These are phyloP conservation scores for Mollisia scopiformis DNA, from an alignment of 2,329 filamentous ascomycete genomes.

Conservation along the genomic window DNA sequence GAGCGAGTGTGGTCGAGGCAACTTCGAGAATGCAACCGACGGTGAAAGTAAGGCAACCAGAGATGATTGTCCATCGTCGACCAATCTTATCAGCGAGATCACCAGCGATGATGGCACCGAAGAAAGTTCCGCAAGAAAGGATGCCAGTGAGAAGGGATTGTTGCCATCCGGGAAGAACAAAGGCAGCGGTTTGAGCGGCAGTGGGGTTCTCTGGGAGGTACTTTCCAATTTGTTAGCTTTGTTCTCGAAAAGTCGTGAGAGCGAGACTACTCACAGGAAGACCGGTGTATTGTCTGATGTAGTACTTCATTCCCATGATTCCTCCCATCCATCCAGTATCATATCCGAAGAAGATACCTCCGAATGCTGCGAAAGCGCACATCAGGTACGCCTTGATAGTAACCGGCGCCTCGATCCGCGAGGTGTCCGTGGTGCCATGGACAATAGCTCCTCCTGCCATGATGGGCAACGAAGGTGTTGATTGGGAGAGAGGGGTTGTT, in stretches of 20 bases:
- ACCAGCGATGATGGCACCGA: slow-evolving; percentile 77
- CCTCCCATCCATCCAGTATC: slow-evolving; percentile 76
- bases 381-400: slow-evolving; percentile 69
- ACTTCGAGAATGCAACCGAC: slow-evolving; percentile 65
- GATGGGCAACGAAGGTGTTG: neutral
- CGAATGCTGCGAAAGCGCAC: slow-evolving; percentile 71
- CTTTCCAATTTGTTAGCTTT: neutral
- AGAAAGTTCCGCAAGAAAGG: slow-evolving; percentile 78
- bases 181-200: slow-evolving; percentile 62
- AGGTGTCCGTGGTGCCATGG: slow-evolving; percentile 59
- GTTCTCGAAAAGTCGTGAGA: neutral
- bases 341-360: slow-evolving; percentile 62
- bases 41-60: slow-evolving; percentile 68
- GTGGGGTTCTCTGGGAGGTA: slow-evolving; percentile 39
- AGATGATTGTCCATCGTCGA: slow-evolving; percentile 71
- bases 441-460: slow-evolving; percentile 24
- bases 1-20: slow-evolving; percentile 50
- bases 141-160: slow-evolving; percentile 57
- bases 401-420: slow-evolving; percentile 67
- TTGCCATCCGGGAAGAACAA: slow-evolving; percentile 69
- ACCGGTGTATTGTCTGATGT: slow-evolving; percentile 28
- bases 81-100: slow-evolving; percentile 76
- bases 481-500: neutral
- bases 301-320: slow-evolving; percentile 27
- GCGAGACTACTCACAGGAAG: slow-evolving; percentile 12